A percentile compares a stretch with the other conserved stretches of the same genome.
Evolutionary conservation across 768 basidiomycete genomes (phyloP).

Genomic region (Kwoniella bestiolae): DNA sequence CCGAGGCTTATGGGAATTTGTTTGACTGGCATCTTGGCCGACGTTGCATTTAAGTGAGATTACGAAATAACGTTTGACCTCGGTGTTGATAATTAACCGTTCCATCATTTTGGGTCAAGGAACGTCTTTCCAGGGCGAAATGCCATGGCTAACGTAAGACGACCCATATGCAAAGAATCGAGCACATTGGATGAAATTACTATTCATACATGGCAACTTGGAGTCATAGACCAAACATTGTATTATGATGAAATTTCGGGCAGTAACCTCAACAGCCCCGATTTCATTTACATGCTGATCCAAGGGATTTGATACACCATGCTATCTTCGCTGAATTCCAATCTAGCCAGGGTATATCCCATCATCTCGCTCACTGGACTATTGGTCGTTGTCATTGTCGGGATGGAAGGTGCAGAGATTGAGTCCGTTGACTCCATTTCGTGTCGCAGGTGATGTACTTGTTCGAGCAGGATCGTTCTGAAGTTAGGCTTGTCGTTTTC

Average conservation of each 20-base stretch:
- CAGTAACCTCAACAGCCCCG: too few species aligned
- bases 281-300: not conserved
- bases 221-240: too few species aligned
- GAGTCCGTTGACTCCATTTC: constrained; percentile 62
- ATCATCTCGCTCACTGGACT: not conserved
- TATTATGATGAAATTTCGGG: too few species aligned
- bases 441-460: constrained; percentile 69
- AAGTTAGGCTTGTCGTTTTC: constrained; percentile 63
- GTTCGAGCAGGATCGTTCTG: constrained; percentile 62
- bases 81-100: not conserved
- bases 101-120: too few species aligned
- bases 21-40: too few species aligned
- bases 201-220: too few species aligned
- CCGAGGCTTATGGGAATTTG: too few species aligned
- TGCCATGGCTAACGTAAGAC: too few species aligned
- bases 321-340: not conserved
- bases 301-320: constrained; percentile 11
- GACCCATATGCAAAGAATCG: too few species aligned
- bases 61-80: not conserved
- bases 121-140: too few species aligned
- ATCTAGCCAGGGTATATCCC: not conserved
- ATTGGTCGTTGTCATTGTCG: not conserved
- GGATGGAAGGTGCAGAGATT: not conserved
- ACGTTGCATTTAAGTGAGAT: not conserved
- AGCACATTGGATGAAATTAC: too few species aligned